Conservation (phyloP, 2,329 filamentous ascomycete genomes). For the Penicillium sp. region DNA sequence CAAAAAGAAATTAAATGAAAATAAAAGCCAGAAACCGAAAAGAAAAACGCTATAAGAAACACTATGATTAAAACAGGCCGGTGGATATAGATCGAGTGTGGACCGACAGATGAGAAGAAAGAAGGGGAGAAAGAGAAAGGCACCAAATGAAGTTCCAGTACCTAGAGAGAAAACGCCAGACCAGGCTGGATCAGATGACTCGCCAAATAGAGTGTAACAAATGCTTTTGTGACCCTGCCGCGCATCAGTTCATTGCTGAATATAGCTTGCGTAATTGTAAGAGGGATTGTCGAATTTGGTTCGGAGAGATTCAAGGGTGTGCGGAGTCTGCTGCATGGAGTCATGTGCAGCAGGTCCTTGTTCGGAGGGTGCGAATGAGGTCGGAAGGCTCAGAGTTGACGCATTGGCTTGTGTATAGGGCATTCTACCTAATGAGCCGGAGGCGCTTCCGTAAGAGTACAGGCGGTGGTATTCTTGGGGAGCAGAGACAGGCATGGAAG, state of each 20-base stretch:
- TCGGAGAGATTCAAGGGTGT: conserved; percentile 27
- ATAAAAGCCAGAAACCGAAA: background rate
- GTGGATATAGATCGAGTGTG: background rate
- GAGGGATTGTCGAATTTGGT: conserved; percentile 29
- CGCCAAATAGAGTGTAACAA: no score
- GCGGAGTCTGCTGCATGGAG: conserved; percentile 23
- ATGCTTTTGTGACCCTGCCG: conserved; percentile 11
- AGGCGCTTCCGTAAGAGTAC: conserved; percentile 30
- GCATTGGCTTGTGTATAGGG: conserved; percentile 35
- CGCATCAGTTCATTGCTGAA: conserved; percentile 24
- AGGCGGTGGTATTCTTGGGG: conserved; percentile 37
- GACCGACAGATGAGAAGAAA: no score
- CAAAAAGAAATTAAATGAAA: conserved; percentile 1
- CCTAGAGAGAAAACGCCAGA: no score
- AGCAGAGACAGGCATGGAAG: conserved; percentile 33
- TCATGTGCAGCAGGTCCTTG: conserved; percentile 24
- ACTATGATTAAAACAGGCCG: background rate
- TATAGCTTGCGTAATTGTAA: conserved; percentile 32
- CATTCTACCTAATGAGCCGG: conserved; percentile 29
- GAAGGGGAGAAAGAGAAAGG: no score
- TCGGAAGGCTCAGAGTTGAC: conserved; percentile 37
- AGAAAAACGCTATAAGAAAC: background rate
- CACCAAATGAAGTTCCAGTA: no score
- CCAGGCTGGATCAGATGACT: no score
- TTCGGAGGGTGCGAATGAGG: conserved; percentile 33